Base-by-base conservation (phyloP, 1,139 yeast genomes). In the Blastobotrys proliferans region DNA sequence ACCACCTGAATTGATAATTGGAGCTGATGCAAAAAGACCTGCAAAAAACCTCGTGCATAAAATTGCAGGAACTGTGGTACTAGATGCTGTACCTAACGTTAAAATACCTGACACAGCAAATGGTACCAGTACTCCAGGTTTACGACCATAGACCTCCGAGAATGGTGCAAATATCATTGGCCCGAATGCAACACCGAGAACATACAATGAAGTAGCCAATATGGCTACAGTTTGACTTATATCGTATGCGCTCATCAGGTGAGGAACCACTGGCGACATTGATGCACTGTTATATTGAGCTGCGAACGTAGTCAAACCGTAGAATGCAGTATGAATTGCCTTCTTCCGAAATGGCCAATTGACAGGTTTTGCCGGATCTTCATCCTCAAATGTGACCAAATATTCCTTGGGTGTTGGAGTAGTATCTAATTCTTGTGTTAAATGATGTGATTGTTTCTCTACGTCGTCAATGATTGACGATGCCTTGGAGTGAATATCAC, bases 121-220 rank as follows among this genome's bases (percentile, higher is more conserved):
- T 0, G 88, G 83, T 31, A 76, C 64, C 39, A 82, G 64, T 53
- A 81, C 84, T 1, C 86, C 86, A 1, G 78, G 67, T 54, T 80
- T 78, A 46, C 95, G 70, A 6, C 95, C 95, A 45, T 78, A 76
- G 50, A 81, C 77, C 60, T 85, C 95, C 13, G 90, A 81, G 32
- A 85, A 63, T 3, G 95, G 95, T 3, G 90, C 86, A 69, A 88
- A 75, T 32, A 84, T 63, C 51, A 84, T 66, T 0, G 95, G 94
- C 3, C 94, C 95, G 27, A 77, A 66, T n/a, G 82, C 81, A 54
- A 83, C 71, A 1, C 94, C 92, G 51, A 83, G 64, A 28, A 84
- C 81, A 72, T 79, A 83, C 21, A 84, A 65, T 1, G 88, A 73
- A 14, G 84, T 81, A 0, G 83, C 72, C 39, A 83, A 65, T 0